phyloP scores from a whole-genome alignment of 805 yeast species.

The Starmerella riodocensis region DNA sequence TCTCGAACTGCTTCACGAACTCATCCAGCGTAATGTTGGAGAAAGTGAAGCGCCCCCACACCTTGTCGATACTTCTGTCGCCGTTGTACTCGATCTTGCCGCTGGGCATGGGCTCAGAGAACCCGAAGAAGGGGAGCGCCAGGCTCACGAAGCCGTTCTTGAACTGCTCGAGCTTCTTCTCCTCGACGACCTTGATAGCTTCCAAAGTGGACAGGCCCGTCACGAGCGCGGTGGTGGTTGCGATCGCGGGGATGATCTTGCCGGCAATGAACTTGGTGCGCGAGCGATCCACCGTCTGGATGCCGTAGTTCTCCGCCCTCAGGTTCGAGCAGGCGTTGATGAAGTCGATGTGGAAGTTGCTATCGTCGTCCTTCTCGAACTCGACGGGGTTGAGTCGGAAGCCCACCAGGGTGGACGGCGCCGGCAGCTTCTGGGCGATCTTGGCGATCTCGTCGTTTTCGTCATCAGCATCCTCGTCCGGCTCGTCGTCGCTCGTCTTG shows the following conservation, averaged over 20 bases:
- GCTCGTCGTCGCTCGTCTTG: conserved; percentile 84
- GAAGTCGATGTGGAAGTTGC: conserved; percentile 92
- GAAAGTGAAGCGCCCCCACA: conserved; percentile 90
- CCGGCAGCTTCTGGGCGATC: conserved; percentile 70
- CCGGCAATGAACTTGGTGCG: conserved; percentile 97
- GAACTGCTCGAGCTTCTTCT: conserved; percentile 66
- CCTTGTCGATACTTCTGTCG: conserved; percentile 62
- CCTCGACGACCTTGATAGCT: conserved; percentile 75
- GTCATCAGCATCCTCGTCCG: conserved; percentile 37
- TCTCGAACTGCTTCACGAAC: conserved; percentile 59
- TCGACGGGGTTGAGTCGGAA: conserved; percentile 80
- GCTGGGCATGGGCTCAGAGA: conserved; percentile 88
- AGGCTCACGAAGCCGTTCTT: conserved; percentile 86
- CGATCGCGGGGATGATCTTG: conserved; percentile 95
- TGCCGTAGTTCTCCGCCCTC: conserved; percentile 82
- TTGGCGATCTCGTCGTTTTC: conserved; percentile 21
- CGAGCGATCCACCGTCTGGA: conserved; percentile 75
- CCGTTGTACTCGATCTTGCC: conserved; percentile 67
- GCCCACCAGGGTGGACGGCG: conserved; percentile 78
- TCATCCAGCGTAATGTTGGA: conserved; percentile 57
- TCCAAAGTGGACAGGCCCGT: conserved; percentile 91
- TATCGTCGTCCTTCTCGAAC: conserved; percentile 95
- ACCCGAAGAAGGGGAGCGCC: conserved; percentile 92
- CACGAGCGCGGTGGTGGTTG: conserved; percentile 96
- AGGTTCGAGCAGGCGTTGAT: conserved; percentile 92